Conservation (phyloP, 139 green algal genomes). For the Parachlorella kessleri region DNA sequence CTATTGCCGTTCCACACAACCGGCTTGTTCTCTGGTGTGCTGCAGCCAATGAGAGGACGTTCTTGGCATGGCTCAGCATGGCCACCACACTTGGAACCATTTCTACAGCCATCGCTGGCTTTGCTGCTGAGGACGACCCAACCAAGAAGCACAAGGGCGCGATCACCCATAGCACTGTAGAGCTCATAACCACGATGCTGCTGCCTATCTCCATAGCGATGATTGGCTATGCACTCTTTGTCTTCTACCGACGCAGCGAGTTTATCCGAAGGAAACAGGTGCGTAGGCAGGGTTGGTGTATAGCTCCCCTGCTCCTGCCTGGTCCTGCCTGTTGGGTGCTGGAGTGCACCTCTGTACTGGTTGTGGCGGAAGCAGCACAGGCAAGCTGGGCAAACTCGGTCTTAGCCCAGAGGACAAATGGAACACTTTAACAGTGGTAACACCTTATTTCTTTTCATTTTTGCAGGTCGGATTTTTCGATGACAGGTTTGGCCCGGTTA, state of each 20-base stretch:
- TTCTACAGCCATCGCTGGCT: slow-evolving; percentile 76
- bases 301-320: no score
- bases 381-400: no score
- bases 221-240: slow-evolving; percentile 82
- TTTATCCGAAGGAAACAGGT: slow-evolving; percentile 85
- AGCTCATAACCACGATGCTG: slow-evolving; percentile 76
- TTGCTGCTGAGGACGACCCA: slow-evolving; percentile 41
- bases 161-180: slow-evolving; percentile 68
- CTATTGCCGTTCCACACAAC: no score
- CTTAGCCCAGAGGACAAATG: no score
- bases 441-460: background rate
- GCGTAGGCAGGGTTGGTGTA: no score
- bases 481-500: slow-evolving; percentile 71
- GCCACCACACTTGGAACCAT: slow-evolving; percentile 85
- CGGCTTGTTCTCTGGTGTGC: no score
- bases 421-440: background rate
- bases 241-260: slow-evolving; percentile 73
- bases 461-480: slow-evolving; percentile 80
- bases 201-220: slow-evolving; percentile 85
- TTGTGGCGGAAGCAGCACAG: no score
- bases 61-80: slow-evolving; percentile 87
- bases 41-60: slow-evolving; percentile 89
- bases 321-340: no score
- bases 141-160: slow-evolving; percentile 8
- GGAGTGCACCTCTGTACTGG: no score